Evolutionary conservation across 192 early-diverging fungal species (phyloP).

Genomic region (Entomortierella beljakovae): DNA sequence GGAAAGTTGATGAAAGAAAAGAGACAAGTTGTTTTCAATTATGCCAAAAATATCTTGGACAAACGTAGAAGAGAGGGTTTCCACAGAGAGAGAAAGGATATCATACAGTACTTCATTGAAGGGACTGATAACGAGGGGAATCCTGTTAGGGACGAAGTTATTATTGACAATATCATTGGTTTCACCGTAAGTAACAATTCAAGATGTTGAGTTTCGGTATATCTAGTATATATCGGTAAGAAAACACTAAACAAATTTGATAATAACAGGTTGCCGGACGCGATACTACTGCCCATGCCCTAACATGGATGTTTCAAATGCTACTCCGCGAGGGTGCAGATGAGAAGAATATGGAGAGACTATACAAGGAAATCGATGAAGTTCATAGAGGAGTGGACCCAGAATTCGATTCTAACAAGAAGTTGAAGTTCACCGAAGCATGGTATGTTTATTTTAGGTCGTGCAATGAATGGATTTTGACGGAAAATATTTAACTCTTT

Average conservation of each 20-base stretch:
- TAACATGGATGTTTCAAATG: conserved; percentile 64
- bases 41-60: conserved; percentile 17
- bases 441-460: conserved; percentile 17
- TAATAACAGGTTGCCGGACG: conserved; percentile 52
- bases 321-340: conserved; percentile 55
- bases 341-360: conserved; percentile 20
- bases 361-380: conserved; percentile 40
- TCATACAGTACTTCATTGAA: background rate
- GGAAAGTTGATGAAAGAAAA: background rate
- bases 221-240: no score
- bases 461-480: background rate
- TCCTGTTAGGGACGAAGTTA: background rate
- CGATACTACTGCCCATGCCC: conserved; percentile 68
- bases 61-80: conserved; percentile 18
- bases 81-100: background rate
- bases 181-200: background rate
- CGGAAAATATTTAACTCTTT: background rate
- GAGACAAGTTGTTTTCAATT: conserved; percentile 8
- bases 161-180: background rate
- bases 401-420: conserved; percentile 24
- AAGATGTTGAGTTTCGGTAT: background rate
- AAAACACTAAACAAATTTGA: no score
- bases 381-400: conserved; percentile 4
- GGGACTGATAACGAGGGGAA: background rate
- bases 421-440: conserved; percentile 38